A percentile compares a stretch with the other conserved stretches of the same genome.
Conservation (phyloP, 768 basidiomycete genomes). For the Crucibulum laeve region DNA sequence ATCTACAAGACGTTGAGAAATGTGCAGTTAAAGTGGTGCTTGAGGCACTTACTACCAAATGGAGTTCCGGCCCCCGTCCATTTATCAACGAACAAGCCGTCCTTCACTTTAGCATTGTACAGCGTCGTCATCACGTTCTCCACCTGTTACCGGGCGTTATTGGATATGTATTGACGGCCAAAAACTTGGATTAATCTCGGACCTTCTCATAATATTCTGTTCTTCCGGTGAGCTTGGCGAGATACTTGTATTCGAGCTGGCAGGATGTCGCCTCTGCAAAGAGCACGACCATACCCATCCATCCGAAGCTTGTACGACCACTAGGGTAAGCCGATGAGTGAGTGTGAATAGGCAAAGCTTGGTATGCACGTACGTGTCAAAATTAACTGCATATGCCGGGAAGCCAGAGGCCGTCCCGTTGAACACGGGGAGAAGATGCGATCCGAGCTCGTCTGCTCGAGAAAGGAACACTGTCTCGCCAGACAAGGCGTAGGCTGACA, state of each 20-base stretch:
- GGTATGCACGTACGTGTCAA: conserved; percentile 33
- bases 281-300: conserved; percentile 11
- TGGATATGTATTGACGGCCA: neutral
- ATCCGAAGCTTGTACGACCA: neutral
- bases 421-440: conserved; percentile 60
- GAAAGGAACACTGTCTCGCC: conserved; percentile 51
- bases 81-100: conserved; percentile 29
- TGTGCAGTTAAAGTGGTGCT: neutral
- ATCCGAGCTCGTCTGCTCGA: conserved; percentile 66
- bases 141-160: conserved; percentile 17
- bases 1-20: conserved; percentile 15
- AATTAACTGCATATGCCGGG: conserved; percentile 59
- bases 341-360: neutral
- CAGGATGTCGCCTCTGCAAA: conserved; percentile 44
- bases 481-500: conserved; percentile 76
- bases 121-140: conserved; percentile 34
- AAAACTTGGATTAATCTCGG: conserved; percentile 4
- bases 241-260: conserved; percentile 76
- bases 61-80: conserved; percentile 24
- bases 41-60: conserved; percentile 16
- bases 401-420: conserved; percentile 53
- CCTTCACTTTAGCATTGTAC: conserved; percentile 21
- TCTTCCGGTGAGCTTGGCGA: conserved; percentile 62
- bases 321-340: neutral
- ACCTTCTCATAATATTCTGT: conserved; percentile 42